Percentiles rank a stretch among this genome's conserved stretches.
Evolutionary conservation across 2,329 filamentous ascomycete species (phyloP).

Genomic region (Cladosporium sp.): DNA sequence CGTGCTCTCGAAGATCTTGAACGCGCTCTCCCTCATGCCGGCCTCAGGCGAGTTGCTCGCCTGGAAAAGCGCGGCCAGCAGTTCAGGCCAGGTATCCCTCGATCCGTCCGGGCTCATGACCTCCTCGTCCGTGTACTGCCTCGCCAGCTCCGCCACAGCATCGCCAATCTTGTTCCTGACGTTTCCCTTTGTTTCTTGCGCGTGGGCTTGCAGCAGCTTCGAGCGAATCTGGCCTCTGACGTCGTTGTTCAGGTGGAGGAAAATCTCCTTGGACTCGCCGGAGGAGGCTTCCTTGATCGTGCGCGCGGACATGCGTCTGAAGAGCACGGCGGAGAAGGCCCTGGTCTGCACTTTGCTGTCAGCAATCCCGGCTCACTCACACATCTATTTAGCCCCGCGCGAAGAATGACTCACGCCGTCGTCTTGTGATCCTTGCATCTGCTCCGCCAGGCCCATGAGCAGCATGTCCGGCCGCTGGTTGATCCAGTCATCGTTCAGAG

Average conservation of each 20-base stretch:
- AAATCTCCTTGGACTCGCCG: constrained; percentile 74
- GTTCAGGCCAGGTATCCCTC: constrained; percentile 74
- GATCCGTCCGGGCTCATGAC: constrained; percentile 27
- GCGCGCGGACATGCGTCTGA: constrained; percentile 88
- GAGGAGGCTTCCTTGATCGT: constrained; percentile 68
- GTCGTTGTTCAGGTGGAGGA: constrained; percentile 70
- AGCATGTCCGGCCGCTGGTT: constrained; percentile 75
- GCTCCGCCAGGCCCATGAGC: constrained; percentile 90
- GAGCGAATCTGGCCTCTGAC: constrained; percentile 75
- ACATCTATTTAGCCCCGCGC: not conserved
- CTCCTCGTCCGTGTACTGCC: constrained; percentile 82
- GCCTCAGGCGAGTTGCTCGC: constrained; percentile 82
- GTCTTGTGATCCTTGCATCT: constrained; percentile 75
- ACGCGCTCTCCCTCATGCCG: constrained; percentile 85
- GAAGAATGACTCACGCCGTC: constrained; percentile 58
- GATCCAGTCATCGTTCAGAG: constrained; percentile 88
- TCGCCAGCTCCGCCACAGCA: constrained; percentile 91
- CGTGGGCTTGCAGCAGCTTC: constrained; percentile 75
- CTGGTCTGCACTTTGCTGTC: constrained; percentile 59
- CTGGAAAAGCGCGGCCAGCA: constrained; percentile 80
- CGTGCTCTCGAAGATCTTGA: constrained; percentile 91
- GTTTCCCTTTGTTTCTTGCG: constrained; percentile 65
- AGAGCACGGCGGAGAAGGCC: constrained; percentile 89
- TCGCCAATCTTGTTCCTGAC: constrained; percentile 96
- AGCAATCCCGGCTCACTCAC: not conserved